Evolutionary conservation across 1,284 basidiomycete species (phyloP), one percentile per base, ranked within the genome.

Genomic region (Baeospora myosura): DNA sequence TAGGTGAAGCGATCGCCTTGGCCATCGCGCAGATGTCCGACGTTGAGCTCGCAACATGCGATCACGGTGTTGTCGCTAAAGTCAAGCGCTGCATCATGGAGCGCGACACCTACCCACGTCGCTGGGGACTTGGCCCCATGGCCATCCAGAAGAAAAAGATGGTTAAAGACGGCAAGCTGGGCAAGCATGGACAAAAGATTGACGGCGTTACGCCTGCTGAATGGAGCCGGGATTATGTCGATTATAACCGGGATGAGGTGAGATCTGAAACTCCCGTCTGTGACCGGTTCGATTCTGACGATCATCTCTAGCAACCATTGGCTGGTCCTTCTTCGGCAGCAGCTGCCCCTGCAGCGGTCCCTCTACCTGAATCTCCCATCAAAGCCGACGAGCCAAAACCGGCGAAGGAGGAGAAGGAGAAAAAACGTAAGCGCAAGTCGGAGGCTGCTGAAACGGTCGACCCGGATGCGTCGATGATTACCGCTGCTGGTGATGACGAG

Each of bases 21-120:
- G 96, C 89, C 48, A 83, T 94, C 53, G 89, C 92, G n/a, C 90
- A 94, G 61, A 98, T 99, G 96, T 91, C 93, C 10, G 98, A 95
- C 7, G 95, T 96, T 47, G 96, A 98, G 63, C 81, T 99, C 41
- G 89, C 93, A 14, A 96, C 94, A 7, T 98, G 94, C 63, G 95
- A 98, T 63, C 96, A 99, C 60, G 96, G 96, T 44, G 92, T 99
- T 44, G 96, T 98, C 29, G 96, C 96, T 34, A 98, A 98, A 70
- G 92, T 99, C 57, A 99, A 99, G 74, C 76, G 96, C 44, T 98
- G 95, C 65, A 98, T 99, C 62, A 99, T 99, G 96, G 91, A 98
- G 68, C 85, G 95, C 39, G 95, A 99, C 65, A 91, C 92, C 14
- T 98, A 98, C 66, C 96, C 96, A 29, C 81, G 96, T 47, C 82